phyloP scores from a whole-genome alignment of 768 basidiomycete genomes.

The Naganishia onofrii region DNA sequence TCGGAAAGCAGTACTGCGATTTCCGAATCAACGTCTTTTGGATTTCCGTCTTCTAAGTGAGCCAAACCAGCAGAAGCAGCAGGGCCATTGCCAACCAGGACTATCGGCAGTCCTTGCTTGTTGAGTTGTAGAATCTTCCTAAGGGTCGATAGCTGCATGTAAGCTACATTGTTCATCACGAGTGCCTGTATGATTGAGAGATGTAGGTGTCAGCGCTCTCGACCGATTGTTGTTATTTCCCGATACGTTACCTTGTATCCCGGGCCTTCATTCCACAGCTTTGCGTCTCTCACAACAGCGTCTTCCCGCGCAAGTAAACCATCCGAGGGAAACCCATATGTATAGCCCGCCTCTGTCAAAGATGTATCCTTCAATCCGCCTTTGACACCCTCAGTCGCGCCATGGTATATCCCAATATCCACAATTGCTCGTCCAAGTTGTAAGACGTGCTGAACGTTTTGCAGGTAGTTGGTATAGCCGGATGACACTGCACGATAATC shows the following conservation, averaged over 20 bases:
- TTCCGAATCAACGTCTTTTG: not conserved
- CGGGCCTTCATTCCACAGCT: not conserved
- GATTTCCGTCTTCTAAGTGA: not conserved
- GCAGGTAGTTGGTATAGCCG: not conserved
- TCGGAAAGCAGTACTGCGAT: not conserved
- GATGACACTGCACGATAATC: not conserved
- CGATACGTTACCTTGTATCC: not conserved
- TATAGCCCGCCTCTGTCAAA: slow-evolving; percentile 4
- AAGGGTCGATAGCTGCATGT: not conserved
- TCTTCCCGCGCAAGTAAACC: not conserved
- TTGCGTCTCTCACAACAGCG: not conserved
- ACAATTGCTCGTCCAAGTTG: slow-evolving; percentile 1
- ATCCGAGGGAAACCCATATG: slow-evolving; percentile 12
- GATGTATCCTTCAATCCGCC: slow-evolving; percentile 3
- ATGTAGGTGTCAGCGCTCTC: not conserved
- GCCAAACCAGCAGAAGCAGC: not conserved
- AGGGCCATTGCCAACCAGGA: not conserved
- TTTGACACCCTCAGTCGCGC: slow-evolving; percentile 7
- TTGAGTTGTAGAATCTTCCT: not conserved
- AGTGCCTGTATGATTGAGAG: not conserved
- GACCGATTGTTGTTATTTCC: not conserved
- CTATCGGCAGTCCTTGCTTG: not conserved
- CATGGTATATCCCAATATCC: slow-evolving; percentile 12
- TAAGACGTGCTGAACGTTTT: not conserved
- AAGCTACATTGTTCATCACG: not conserved